phyloP scores from a whole-genome alignment of 2,329 filamentous ascomycete genomes.

The Fusarium sp. region DNA sequence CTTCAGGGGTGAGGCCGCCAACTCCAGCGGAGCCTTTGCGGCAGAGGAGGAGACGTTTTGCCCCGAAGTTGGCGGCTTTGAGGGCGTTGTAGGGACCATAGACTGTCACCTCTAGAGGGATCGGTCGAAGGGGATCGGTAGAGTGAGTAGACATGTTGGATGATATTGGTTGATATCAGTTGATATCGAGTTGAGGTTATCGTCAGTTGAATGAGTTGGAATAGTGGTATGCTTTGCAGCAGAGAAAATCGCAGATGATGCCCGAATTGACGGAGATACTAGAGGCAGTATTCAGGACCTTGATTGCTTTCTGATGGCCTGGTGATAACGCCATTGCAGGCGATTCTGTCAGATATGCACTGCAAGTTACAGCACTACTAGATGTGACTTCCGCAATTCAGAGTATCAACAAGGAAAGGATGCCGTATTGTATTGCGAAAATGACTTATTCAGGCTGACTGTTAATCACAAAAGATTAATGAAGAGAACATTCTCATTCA shows the following conservation, averaged over 20 bases:
- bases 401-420: not conserved
- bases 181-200: not conserved
- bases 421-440: not conserved
- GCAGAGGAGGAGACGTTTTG: slow-evolving; percentile 66
- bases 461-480: not conserved
- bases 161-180: not conserved
- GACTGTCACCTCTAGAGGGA: slow-evolving; percentile 64
- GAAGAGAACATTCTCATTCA: not conserved
- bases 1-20: slow-evolving; percentile 64
- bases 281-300: not conserved
- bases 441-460: not conserved
- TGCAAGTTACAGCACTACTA: slow-evolving; percentile 4
- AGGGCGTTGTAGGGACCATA: slow-evolving; percentile 59
- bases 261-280: not conserved
- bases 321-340: slow-evolving; percentile 7
- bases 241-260: not conserved
- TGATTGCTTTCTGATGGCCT: not conserved
- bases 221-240: not conserved
- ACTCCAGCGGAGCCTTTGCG: slow-evolving; percentile 59
- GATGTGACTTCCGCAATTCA: slow-evolving; percentile 14
- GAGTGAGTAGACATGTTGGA: slow-evolving; percentile 13
- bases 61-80: slow-evolving; percentile 56
- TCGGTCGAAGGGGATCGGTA: slow-evolving; percentile 11
- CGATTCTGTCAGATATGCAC: slow-evolving; percentile 1
- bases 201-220: not conserved